These are phyloP conservation scores for Alternaria ventricosa DNA, from an alignment of 2,329 filamentous ascomycete species.

Conservation along the genomic window DNA sequence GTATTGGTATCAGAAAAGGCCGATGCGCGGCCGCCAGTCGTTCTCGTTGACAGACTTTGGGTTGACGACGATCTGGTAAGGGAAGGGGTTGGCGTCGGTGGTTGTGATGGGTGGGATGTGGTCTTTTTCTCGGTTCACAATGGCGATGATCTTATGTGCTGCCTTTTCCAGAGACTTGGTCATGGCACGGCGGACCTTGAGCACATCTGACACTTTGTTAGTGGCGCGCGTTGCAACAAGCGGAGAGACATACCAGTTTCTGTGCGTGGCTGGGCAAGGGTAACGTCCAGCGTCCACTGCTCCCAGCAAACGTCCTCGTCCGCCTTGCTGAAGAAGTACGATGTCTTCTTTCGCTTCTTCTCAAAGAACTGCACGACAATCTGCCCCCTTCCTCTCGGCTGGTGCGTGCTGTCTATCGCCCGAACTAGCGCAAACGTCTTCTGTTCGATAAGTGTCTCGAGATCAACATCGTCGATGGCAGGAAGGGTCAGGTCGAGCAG, in stretches of 20 bases:
- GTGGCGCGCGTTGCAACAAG: neutral
- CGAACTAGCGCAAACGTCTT: constrained; percentile 80
- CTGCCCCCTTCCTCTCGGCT: constrained; percentile 71
- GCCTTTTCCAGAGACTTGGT: constrained; percentile 86
- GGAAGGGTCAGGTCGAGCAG: constrained; percentile 90
- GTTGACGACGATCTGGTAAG: constrained; percentile 90
- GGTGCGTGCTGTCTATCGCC: constrained; percentile 68
- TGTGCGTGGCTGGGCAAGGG: constrained; percentile 86
- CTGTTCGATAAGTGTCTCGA: constrained; percentile 92
- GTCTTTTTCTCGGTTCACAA: constrained; percentile 87
- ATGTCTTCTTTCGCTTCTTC: constrained; percentile 79
- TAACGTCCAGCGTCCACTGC: constrained; percentile 91
- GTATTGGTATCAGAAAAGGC: constrained; percentile 47
- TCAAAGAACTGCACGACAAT: constrained; percentile 94
- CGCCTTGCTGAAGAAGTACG: constrained; percentile 70
- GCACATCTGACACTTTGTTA: constrained; percentile 68
- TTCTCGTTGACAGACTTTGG: constrained; percentile 68
- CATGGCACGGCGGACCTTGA: constrained; percentile 89
- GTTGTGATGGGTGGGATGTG: constrained; percentile 98
- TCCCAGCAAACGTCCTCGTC: constrained; percentile 98
- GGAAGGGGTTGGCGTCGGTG: constrained; percentile 89
- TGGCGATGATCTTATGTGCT: constrained; percentile 86
- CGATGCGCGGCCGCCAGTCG: constrained; percentile 80
- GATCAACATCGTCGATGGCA: constrained; percentile 85
- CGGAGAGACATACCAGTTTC: constrained; percentile 72